Evolutionary conservation across 768 basidiomycete species (phyloP), one percentile per base, ranked within the genome.

Genomic region (Pluteus cervinus): DNA sequence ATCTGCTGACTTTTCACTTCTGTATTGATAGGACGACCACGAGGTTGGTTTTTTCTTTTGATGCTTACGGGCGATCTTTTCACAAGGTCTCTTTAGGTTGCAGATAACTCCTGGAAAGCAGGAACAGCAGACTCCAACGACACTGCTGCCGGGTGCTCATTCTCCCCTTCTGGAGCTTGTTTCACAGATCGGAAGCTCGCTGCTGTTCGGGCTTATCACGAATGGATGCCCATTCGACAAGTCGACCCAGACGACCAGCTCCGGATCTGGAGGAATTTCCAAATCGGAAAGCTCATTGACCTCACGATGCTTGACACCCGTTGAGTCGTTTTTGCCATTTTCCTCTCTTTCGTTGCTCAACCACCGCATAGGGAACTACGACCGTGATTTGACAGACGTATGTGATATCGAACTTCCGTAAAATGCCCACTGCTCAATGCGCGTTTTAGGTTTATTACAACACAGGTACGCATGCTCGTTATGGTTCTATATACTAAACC

Each of bases 251-350:
- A 66, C 35, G 74, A 78, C 54, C 65, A 71, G 46, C 65, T 79
- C 11, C 63, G 75, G 18, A 78, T 78, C 36, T 79, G 75, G 74
- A 66, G 76, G 23, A 76, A 74, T 48, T 78, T 80, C 58, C 70
- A 76, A 56, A 68, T 80, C 24, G 77, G 76, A 31, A 75, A 75
- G 50, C 63, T 79, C n/a, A 49, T 76, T 45, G 76, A 77, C 48
- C 51, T 78, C 47, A 70, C 74, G 7, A 75, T 80, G 74, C 61
- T 80, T 11, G 77, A 80, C 50, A 79, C 77, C 15, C 69, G 77
- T 73, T 39, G 43, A 62, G 50, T 11, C 10, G 15, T 15, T 9
- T 24, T 42, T 12, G 18, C 9, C 22, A 32, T 24, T 41, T 17
- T 26, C 18, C 16, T 8, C 10, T 26, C 12, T 28, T 22, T 9